phyloP scores from a whole-genome alignment of 1,139 yeast species.

The Diutina siamensis region DNA sequence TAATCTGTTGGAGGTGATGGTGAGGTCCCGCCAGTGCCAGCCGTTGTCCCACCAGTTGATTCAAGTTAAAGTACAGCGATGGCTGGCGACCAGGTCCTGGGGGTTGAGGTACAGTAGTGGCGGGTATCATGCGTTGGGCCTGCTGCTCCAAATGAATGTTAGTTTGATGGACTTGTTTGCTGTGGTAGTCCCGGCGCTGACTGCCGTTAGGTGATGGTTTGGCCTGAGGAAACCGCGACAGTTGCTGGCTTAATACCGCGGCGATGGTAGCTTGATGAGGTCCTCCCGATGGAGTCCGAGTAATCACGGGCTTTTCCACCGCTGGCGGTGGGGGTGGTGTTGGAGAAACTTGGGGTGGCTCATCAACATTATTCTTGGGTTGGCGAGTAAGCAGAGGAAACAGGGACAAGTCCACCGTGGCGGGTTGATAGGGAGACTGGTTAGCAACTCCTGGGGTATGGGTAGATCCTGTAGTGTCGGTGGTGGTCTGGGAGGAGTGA shows the following conservation, averaged over 20 bases:
- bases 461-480: too few species aligned
- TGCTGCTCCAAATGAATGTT: not conserved
- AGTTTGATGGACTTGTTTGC: not conserved
- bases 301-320: not conserved
- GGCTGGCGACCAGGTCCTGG: not conserved
- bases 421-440: slow-evolving; percentile 35
- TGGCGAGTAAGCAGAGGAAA: slow-evolving; percentile 38
- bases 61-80: not conserved
- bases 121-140: not conserved
- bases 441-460: not conserved
- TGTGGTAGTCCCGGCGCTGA: slow-evolving; percentile 2
- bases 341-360: too few species aligned
- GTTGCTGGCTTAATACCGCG: not conserved
- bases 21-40: slow-evolving; percentile 1
- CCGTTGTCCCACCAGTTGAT: not conserved
- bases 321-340: too few species aligned
- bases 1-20: slow-evolving; percentile 39
- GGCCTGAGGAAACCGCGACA: not conserved
- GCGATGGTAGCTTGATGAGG: not conserved
- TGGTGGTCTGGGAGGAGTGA: too few species aligned
- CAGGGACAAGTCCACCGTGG: slow-evolving; percentile 40
- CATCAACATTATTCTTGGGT: slow-evolving; percentile 2
- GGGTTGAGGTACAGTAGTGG: not conserved
- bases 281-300: not conserved
- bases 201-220: not conserved